A percentile compares a stretch with the other conserved stretches of the same genome.
Evolutionary conservation across 176 grass and related monocot species (phyloP).

Genomic region (Panicum miliaceum): DNA sequence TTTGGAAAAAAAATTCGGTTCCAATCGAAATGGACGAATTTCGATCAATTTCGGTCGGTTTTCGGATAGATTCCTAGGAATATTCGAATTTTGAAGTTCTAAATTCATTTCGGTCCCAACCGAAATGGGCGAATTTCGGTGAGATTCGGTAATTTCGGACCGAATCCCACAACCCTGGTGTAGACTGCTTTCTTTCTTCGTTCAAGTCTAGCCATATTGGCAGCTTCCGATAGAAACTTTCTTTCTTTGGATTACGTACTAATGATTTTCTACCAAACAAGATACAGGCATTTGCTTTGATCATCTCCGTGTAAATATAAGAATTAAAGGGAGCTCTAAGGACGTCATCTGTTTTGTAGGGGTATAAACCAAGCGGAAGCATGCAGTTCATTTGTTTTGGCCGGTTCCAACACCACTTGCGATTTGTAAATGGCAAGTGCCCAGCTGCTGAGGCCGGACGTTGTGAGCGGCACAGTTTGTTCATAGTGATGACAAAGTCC

Average conservation of each 20-base stretch:
- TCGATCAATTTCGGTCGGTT: no score
- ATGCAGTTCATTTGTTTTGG: neutral
- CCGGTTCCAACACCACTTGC: slow-evolving; percentile 13
- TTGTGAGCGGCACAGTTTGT: neutral
- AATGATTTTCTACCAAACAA: neutral
- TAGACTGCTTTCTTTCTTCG: neutral
- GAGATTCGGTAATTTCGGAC: no score
- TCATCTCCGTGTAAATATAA: neutral
- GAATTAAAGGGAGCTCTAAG: neutral
- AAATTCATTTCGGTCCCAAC: no score
- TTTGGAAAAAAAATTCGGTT: no score
- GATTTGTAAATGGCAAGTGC: neutral
- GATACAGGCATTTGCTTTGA: neutral
- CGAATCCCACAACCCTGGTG: no score
- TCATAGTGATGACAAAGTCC: no score
- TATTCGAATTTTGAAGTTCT: no score
- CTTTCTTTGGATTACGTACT: neutral
- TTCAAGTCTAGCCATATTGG: neutral
- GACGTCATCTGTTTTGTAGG: neutral
- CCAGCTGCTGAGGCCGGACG: neutral
- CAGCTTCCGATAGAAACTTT: neutral
- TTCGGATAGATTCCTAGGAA: no score
- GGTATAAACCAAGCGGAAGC: slow-evolving; percentile 4
- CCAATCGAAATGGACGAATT: no score
- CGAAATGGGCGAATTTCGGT: no score